phyloP scores from a whole-genome alignment of 169 alveolate genomes.

The Amoebophrya sp. region DNA sequence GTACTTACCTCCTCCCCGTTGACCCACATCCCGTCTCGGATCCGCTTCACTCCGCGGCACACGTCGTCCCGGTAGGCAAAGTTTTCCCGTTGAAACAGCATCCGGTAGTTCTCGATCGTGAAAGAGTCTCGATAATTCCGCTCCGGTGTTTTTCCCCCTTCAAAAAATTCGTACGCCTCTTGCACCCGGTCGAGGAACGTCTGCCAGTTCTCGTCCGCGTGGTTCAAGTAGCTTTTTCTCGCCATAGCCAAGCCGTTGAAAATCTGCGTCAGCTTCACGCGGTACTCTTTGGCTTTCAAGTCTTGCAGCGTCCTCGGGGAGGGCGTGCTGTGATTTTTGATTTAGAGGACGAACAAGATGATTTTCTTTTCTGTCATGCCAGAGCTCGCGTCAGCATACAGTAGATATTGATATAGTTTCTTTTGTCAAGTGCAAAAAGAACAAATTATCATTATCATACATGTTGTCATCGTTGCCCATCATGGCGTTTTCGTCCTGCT shows the following conservation, averaged over 20 bases:
- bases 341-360: too few species aligned
- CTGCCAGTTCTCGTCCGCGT: constrained; percentile 20
- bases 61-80: neutral
- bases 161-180: neutral
- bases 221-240: neutral
- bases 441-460: too few species aligned
- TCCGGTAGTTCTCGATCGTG: constrained; percentile 12
- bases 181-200: constrained; percentile 17
- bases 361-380: too few species aligned
- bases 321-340: too few species aligned
- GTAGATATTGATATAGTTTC: too few species aligned
- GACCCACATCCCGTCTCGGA: constrained; percentile 20
- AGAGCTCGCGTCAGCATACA: too few species aligned
- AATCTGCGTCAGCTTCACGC: neutral
- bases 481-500: too few species aligned
- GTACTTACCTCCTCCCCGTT: neutral
- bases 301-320: neutral
- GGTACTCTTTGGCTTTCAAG: neutral
- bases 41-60: neutral
- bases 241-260: neutral
- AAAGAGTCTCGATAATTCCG: neutral
- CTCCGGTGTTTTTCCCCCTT: neutral
- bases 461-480: too few species aligned
- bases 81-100: neutral
- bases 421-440: too few species aligned